These are phyloP conservation scores for Lentinula detonsa DNA, from an alignment of 768 basidiomycete genomes.

Conservation along the genomic window DNA sequence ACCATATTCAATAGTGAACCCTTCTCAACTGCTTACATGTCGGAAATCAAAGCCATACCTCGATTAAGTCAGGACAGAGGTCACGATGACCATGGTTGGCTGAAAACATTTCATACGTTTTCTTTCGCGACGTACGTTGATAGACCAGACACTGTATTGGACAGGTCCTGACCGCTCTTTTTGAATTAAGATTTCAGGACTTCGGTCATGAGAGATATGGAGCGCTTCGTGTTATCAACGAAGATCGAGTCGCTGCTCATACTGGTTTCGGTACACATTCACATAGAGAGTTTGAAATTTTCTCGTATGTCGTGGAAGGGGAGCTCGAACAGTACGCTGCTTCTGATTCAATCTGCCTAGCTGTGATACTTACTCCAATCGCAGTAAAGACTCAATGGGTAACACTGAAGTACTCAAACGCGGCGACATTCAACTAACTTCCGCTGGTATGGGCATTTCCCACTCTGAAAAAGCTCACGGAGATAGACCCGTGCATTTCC, in stretches of 20 bases:
- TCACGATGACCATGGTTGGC: conserved; percentile 76
- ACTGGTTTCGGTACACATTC: conserved; percentile 85
- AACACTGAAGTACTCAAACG: conserved; percentile 86
- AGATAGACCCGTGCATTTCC: conserved; percentile 38
- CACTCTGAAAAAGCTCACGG: conserved; percentile 61
- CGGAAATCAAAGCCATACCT: conserved; percentile 24
- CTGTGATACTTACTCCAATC: neutral
- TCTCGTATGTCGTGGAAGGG: conserved; percentile 78
- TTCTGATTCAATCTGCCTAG: neutral
- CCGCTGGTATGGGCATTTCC: conserved; percentile 85
- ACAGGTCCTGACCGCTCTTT: conserved; percentile 7
- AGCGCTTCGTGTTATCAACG: conserved; percentile 83
- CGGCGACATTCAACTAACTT: conserved; percentile 89
- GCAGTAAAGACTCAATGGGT: conserved; percentile 85
- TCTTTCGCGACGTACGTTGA: conserved; percentile 59
- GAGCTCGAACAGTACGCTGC: conserved; percentile 71
- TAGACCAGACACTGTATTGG: neutral
- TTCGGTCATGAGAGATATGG: conserved; percentile 56
- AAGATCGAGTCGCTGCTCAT: conserved; percentile 72
- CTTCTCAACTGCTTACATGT: neutral
- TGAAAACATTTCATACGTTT: conserved; percentile 86
- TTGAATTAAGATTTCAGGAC: conserved; percentile 50
- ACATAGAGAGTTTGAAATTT: conserved; percentile 87
- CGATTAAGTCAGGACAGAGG: conserved; percentile 63
- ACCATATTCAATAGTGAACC: neutral